Percentiles rank a stretch among this genome's conserved stretches.
Conservation (phyloP, 1,284 basidiomycete genomes). For the Schizopora paradoxa region DNA sequence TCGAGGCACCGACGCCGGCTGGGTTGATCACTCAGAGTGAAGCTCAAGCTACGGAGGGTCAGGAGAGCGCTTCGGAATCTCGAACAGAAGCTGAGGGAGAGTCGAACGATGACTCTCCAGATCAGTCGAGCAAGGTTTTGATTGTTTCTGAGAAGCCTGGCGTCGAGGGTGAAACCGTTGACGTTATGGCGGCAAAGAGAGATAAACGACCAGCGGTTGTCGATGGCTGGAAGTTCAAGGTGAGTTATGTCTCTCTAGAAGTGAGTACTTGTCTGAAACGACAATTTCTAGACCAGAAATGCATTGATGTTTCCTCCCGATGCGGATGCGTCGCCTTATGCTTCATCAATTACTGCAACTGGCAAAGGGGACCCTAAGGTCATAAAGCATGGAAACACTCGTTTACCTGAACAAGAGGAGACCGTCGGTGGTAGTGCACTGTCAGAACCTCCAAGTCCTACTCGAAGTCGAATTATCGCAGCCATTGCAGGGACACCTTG, state of each 20-base stretch:
- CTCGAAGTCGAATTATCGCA: conserved; percentile 80
- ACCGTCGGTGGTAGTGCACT: conserved; percentile 33
- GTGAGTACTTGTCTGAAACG: conserved; percentile 10
- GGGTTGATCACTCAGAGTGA: conserved; percentile 48
- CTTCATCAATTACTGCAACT: conserved; percentile 32
- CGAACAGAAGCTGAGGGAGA: conserved; percentile 20
- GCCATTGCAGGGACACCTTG: conserved; percentile 82
- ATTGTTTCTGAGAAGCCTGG: conserved; percentile 5
- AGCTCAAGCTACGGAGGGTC: conserved; percentile 22
- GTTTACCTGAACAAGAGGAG: conserved; percentile 64
- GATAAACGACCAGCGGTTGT: conserved; percentile 66
- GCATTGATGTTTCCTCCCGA: conserved; percentile 91
- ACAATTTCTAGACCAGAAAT: conserved; percentile 66
- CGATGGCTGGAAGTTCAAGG: conserved; percentile 87
- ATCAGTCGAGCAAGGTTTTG: conserved; percentile 16
- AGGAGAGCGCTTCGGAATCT: conserved; percentile 15
- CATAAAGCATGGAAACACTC: conserved; percentile 76
- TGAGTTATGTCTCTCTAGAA: conserved; percentile 26
- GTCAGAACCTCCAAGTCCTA: conserved; percentile 77
- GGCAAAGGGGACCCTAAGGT: conserved; percentile 50
- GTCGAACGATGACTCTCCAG: conserved; percentile 23
- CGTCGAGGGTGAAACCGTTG: conserved; percentile 32
- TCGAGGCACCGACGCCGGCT: conserved; percentile 49
- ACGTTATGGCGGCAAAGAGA: conserved; percentile 73
- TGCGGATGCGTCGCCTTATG: conserved; percentile 79